Evolutionary conservation across 495 filamentous ascomycete species (phyloP).

Genomic region (Daldinia childiae): DNA sequence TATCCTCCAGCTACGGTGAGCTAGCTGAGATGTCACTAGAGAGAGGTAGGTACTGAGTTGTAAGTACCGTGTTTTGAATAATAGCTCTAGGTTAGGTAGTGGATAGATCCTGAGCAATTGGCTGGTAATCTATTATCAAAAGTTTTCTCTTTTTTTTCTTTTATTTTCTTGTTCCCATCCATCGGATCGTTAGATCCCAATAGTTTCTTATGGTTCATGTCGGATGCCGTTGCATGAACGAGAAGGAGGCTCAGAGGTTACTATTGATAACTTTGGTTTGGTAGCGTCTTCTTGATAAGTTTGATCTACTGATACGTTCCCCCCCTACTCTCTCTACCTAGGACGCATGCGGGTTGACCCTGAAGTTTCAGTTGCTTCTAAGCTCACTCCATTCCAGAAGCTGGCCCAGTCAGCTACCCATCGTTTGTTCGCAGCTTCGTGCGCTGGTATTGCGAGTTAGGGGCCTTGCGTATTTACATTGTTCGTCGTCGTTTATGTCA

Average conservation of each 20-base stretch:
- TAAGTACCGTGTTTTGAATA: neutral
- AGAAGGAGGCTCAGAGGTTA: conserved; percentile 39
- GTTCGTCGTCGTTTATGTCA: conserved; percentile 7
- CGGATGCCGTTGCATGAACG: conserved; percentile 41
- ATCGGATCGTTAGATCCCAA: conserved; percentile 33
- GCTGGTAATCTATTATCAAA: conserved; percentile 18
- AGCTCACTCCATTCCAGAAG: conserved; percentile 38
- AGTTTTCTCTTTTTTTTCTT: neutral
- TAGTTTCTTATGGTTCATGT: conserved; percentile 35
- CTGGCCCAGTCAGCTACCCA: conserved; percentile 1
- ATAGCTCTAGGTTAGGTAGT: conserved; percentile 24
- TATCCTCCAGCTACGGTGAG: conserved; percentile 19
- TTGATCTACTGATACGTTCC: conserved; percentile 38
- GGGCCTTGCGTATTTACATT: neutral
- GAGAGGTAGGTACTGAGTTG: neutral
- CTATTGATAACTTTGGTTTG: conserved; percentile 25
- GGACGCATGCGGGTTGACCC: conserved; percentile 35
- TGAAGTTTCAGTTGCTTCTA: conserved; percentile 15
- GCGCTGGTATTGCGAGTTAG: conserved; percentile 1
- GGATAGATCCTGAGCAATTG: conserved; percentile 23
- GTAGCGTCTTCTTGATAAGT: conserved; percentile 32
- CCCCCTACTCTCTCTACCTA: conserved; percentile 14
- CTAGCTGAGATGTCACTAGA: conserved; percentile 30
- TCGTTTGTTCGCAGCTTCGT: conserved; percentile 26
- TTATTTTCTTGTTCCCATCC: conserved; percentile 13